Percentiles rank a stretch among this genome's conserved stretches.
Conservation (phyloP, 257 asterid species). For the Apocynum venetum region DNA sequence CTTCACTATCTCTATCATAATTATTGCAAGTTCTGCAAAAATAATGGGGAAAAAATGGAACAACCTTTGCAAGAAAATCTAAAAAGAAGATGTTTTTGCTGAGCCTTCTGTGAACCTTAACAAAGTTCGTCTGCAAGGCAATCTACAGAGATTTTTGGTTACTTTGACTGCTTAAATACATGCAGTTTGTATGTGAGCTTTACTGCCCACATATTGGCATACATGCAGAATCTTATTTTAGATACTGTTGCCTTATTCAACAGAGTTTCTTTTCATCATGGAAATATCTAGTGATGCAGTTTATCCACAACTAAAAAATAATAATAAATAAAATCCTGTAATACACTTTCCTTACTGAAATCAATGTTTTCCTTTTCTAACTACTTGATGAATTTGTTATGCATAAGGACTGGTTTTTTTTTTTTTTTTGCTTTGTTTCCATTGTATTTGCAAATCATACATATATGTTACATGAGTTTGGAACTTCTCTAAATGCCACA, state of each 20-base stretch:
- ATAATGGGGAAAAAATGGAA: too few relatives aligned
- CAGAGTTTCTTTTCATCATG: not conserved
- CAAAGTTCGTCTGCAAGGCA: not conserved
- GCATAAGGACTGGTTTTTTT: not conserved
- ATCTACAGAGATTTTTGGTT: conserved; percentile 7
- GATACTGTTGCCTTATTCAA: not conserved
- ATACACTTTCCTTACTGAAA: not conserved
- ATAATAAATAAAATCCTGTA: not conserved
- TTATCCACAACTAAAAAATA: not conserved
- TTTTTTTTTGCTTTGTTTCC: not conserved
- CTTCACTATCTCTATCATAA: not conserved
- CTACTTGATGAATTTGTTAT: not conserved
- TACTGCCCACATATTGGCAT: not conserved
- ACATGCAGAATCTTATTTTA: not conserved
- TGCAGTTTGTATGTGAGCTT: not conserved
- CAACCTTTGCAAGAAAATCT: too few relatives aligned
- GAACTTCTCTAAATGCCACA: not conserved
- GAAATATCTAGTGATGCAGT: not conserved
- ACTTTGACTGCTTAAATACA: not conserved
- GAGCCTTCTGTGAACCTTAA: conserved; percentile 3
- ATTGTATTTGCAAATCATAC: not conserved
- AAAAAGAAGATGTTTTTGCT: not conserved
- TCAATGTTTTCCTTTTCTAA: not conserved
- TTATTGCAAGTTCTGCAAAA: conserved; percentile 4
- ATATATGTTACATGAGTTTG: not conserved